Percentiles rank a stretch among this genome's conserved stretches.
Evolutionary conservation across 805 yeast species (phyloP).

Genomic region (Candida xyloterini): DNA sequence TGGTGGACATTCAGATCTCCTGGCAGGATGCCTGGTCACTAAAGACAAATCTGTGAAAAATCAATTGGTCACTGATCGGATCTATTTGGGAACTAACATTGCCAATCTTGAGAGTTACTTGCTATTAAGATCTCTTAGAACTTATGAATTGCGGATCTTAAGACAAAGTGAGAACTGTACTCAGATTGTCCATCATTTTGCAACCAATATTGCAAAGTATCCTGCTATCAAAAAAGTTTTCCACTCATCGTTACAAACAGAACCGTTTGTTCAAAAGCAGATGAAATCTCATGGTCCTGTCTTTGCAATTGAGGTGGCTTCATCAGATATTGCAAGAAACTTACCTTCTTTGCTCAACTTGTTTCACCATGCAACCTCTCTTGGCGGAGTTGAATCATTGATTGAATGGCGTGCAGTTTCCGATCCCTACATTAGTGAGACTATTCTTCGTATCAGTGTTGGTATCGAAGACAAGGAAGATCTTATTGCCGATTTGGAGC

Average conservation of each 20-base stretch:
- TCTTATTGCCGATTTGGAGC: constrained; percentile 66
- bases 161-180: constrained; percentile 65
- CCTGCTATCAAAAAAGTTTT: constrained; percentile 50
- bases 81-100: constrained; percentile 72
- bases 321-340: constrained; percentile 52
- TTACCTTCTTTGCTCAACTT: constrained; percentile 64
- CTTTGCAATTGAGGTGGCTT: constrained; percentile 57
- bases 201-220: constrained; percentile 45
- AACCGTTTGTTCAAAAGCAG: constrained; percentile 63
- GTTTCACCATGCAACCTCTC: constrained; percentile 88
- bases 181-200: constrained; percentile 56
- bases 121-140: constrained; percentile 74
- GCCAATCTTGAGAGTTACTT: constrained; percentile 75
- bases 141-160: constrained; percentile 68
- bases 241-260: constrained; percentile 79
- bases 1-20: constrained; percentile 92
- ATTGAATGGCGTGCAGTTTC: constrained; percentile 88
- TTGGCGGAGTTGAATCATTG: constrained; percentile 89
- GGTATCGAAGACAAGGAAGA: constrained; percentile 81
- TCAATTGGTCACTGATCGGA: constrained; percentile 58
- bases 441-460: constrained; percentile 68
- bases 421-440: constrained; percentile 53
- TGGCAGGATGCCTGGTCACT: constrained; percentile 79
- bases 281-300: constrained; percentile 68
- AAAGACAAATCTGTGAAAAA: constrained; percentile 47